Percentiles rank a stretch among this genome's conserved stretches.
Conservation (phyloP, 83 land plant species). For the Diphasiastrum complanatum region DNA sequence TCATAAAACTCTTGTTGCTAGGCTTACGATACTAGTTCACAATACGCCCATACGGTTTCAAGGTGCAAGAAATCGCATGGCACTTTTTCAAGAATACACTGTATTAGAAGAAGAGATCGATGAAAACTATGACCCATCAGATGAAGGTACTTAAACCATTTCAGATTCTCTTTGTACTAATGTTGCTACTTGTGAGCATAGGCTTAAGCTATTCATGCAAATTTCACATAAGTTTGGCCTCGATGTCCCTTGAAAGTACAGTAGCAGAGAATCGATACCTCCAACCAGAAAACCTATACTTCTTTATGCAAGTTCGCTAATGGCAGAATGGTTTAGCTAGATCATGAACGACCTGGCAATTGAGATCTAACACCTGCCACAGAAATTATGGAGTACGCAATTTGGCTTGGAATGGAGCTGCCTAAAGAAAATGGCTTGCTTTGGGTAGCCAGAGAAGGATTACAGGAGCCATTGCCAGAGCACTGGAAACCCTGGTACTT, state of each 20-base stretch:
- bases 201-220: no score
- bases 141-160: conserved; percentile 5
- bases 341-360: not conserved
- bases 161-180: no score
- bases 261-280: no score
- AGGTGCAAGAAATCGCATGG: no score
- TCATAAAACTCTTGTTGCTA: no score
- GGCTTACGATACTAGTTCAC: no score
- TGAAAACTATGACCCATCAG: conserved; percentile 15
- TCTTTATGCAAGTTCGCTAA: not conserved
- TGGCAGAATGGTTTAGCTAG: not conserved
- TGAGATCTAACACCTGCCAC: not conserved
- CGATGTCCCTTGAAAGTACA: no score
- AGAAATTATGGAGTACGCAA: conserved; percentile 30
- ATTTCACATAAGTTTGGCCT: no score
- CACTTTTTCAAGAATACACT: not conserved
- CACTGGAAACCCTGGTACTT: conserved; percentile 36
- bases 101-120: conserved; percentile 18
- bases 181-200: no score
- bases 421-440: conserved; percentile 20
- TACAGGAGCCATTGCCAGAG: conserved; percentile 19
- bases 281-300: no score
- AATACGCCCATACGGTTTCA: no score
- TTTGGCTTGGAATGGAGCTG: conserved; percentile 31
- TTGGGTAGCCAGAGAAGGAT: conserved; percentile 30